These are phyloP conservation scores for Ascochyta viciae-villosae DNA, from an alignment of 2,329 filamentous ascomycete genomes.

Conservation along the genomic window DNA sequence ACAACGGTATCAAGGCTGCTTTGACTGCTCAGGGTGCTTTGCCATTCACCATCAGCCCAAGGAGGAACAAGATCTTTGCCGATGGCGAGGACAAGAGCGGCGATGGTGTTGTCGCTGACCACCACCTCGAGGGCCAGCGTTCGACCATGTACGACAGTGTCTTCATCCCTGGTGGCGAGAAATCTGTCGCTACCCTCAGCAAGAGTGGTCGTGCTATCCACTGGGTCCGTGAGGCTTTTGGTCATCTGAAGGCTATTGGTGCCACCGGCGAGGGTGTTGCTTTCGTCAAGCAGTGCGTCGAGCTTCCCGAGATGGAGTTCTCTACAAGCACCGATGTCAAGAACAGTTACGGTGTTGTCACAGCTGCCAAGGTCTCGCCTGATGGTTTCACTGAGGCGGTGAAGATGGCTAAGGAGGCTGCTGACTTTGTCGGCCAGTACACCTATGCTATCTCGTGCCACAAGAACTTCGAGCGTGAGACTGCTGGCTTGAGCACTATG, in stretches of 20 bases:
- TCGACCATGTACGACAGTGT: slow-evolving; percentile 83
- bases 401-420: slow-evolving; percentile 70
- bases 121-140: slow-evolving; percentile 80
- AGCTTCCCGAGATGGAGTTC: slow-evolving; percentile 58
- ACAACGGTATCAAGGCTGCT: slow-evolving; percentile 69
- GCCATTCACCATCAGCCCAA: slow-evolving; percentile 75
- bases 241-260: slow-evolving; percentile 80
- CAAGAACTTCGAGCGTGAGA: slow-evolving; percentile 75
- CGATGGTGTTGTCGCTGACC: slow-evolving; percentile 68
- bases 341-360: slow-evolving; percentile 81
- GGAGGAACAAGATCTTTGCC: slow-evolving; percentile 70
- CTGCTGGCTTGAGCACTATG: slow-evolving; percentile 70
- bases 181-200: slow-evolving; percentile 67
- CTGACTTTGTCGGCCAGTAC: slow-evolving; percentile 74
- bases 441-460: slow-evolving; percentile 74
- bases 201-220: slow-evolving; percentile 76
- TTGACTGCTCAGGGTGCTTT: slow-evolving; percentile 69
- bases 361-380: slow-evolving; percentile 61
- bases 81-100: slow-evolving; percentile 62
- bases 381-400: slow-evolving; percentile 68
- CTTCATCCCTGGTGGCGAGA: slow-evolving; percentile 75
- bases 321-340: slow-evolving; percentile 60
- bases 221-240: slow-evolving; percentile 82
- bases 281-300: slow-evolving; percentile 62
- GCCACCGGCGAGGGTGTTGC: slow-evolving; percentile 75